These are phyloP conservation scores for Fusarium sacchari DNA, from an alignment of 2,329 filamentous ascomycete genomes.

Conservation along the genomic window DNA sequence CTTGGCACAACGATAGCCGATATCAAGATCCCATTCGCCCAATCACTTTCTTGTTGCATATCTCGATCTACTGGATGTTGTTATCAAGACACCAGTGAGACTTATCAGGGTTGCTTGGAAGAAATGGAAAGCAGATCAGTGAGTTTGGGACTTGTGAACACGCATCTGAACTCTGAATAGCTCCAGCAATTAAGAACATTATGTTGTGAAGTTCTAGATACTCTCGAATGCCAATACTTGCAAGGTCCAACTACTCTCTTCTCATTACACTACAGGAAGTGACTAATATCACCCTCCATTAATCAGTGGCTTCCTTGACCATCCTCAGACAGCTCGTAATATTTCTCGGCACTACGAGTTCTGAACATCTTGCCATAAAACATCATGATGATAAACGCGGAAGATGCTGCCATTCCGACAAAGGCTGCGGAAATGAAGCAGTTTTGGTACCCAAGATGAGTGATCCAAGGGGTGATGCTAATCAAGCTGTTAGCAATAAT, in stretches of 20 bases:
- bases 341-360: slow-evolving; percentile 43
- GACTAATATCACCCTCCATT: too few species aligned
- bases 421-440: slow-evolving; percentile 56
- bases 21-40: neutral
- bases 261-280: neutral
- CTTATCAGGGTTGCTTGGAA: neutral
- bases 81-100: neutral
- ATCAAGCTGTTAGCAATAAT: neutral
- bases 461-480: slow-evolving; percentile 60
- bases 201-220: neutral
- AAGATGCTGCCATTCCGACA: slow-evolving; percentile 51
- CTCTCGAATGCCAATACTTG: fast-evolving
- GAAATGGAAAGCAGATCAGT: too few species aligned
- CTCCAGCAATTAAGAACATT: neutral
- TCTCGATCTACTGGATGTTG: neutral
- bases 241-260: neutral
- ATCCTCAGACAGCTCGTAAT: slow-evolving; percentile 3
- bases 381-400: slow-evolving; percentile 57
- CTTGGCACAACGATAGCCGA: neutral
- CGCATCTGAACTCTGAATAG: too few species aligned
- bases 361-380: slow-evolving; percentile 54
- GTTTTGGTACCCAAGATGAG: slow-evolving; percentile 54
- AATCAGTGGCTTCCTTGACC: neutral
- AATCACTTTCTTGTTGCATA: neutral
- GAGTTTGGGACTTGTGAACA: neutral